Evolutionary conservation across 148 eudicot species (phyloP), one percentile per base, ranked within the genome.

Genomic region (Polygonum maritimum): DNA sequence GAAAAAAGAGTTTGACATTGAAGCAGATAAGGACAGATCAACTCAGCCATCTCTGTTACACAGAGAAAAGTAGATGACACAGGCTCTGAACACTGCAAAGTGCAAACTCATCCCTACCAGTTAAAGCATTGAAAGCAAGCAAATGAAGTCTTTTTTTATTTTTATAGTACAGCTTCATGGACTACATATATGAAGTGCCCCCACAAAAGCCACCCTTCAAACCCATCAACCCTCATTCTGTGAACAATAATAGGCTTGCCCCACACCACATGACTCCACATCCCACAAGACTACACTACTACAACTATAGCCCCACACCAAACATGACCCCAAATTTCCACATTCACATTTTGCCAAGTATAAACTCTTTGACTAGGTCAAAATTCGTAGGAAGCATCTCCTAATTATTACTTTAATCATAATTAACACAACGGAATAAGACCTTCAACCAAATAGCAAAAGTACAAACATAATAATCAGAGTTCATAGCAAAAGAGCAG

Each of bases 51-150:
- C 69, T 41, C 72, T 60, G 75, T 54, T 70, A 69, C 70, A 75
- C 40, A 2, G 38, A 13, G 45, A 78, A 52, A 76, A 78, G 81
- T 78, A 80, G 80, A 83, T 35, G 81, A 5, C 79, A 78, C 63
- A 76, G 73, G 67, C 19, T 83, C 85, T 80, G 77, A 71, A 16
- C 77, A 33, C 41, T 41, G 33, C 63, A 77, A 76, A 76, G 69
- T 26, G 69, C 69, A 65, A 35, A 65, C 71, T 14, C 10, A 65
- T 35, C n/a, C 71, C 13, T 35, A 65, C 41, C 44, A 36, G 71
- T 36, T 36, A 31, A 31, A 62, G 69, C 69, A 62, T 62, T 62
- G 7, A 62, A 62, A 62, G 39, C 12, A 62, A 62, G 35, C 69
- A 33, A 62, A 31, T 36, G 39, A 31, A 62, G 22, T 11, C n/a